Conservation (phyloP, 2,329 filamentous ascomycete species). For the Apiospora marii region DNA sequence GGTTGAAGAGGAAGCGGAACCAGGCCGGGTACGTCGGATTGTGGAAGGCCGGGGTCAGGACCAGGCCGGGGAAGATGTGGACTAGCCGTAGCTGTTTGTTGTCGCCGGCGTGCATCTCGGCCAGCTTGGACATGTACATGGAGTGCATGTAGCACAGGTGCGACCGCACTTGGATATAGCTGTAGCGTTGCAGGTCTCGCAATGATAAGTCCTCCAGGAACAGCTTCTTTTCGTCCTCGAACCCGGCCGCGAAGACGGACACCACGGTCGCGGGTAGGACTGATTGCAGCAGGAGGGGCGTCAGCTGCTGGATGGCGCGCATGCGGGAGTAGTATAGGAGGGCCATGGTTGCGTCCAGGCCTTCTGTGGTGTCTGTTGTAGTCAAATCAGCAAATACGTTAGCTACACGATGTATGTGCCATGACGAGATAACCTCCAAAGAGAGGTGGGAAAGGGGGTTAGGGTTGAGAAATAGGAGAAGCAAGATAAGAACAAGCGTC, state of each 20-base stretch:
- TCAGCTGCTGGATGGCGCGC: constrained; percentile 38
- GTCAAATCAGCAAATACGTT: neutral
- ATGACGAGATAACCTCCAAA: neutral
- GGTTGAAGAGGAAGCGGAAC: constrained; percentile 33
- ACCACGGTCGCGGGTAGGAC: constrained; percentile 10
- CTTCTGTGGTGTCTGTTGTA: constrained; percentile 40
- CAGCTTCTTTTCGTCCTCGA: constrained; percentile 19
- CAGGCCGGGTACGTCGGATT: constrained; percentile 22
- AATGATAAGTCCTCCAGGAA: constrained; percentile 20
- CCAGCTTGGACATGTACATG: constrained; percentile 18
- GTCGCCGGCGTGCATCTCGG: neutral
- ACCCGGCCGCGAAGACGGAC: constrained; percentile 19
- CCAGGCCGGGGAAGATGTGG: constrained; percentile 25
- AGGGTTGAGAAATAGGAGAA: too few relatives aligned
- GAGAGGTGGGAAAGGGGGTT: neutral
- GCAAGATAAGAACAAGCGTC: neutral
- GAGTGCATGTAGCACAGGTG: constrained; percentile 26
- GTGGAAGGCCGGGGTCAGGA: constrained; percentile 14
- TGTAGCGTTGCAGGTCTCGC: constrained; percentile 2
- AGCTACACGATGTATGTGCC: neutral
- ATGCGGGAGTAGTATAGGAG: constrained; percentile 44
- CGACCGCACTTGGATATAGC: constrained; percentile 2
- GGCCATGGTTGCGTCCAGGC: constrained; percentile 39
- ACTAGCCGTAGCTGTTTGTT: neutral
- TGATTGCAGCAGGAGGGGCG: constrained; percentile 35